Evolutionary conservation across 306 rosid species (phyloP).

Genomic region (Alnus glutinosa): DNA sequence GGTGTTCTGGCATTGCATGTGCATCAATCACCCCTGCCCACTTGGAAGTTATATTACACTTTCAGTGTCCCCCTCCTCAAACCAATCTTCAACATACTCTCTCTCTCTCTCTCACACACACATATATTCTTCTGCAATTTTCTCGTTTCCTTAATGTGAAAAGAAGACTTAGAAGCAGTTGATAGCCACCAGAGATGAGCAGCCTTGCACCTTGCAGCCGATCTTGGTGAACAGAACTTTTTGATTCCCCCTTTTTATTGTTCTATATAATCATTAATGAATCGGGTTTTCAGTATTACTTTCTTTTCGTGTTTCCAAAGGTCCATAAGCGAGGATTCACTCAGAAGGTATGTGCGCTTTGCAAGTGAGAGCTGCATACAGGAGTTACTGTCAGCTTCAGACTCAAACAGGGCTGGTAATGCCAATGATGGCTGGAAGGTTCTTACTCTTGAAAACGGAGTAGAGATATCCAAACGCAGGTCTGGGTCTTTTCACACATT

Average conservation of each 20-base stretch:
- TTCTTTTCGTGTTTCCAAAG: slow-evolving; percentile 31
- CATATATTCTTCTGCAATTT: slow-evolving; percentile 6
- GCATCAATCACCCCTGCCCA: slow-evolving; percentile 62
- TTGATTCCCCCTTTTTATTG: background rate
- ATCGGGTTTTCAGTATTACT: slow-evolving; percentile 2
- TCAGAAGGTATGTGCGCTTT: slow-evolving; percentile 71
- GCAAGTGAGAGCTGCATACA: slow-evolving; percentile 87
- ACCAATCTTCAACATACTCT: slow-evolving; percentile 6
- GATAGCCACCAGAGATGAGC: slow-evolving; percentile 40
- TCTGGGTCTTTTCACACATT: slow-evolving; percentile 75
- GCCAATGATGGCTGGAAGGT: slow-evolving; percentile 66
- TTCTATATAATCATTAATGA: background rate
- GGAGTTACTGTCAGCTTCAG: slow-evolving; percentile 77
- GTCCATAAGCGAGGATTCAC: slow-evolving; percentile 88
- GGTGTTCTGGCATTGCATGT: slow-evolving; percentile 92
- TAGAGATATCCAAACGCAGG: slow-evolving; percentile 74
- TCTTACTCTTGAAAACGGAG: slow-evolving; percentile 62
- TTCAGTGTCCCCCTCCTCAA: slow-evolving; percentile 29
- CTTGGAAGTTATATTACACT: slow-evolving; percentile 44
- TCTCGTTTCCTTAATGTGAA: slow-evolving; percentile 16
- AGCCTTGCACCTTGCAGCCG: slow-evolving; percentile 67
- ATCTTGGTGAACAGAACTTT: slow-evolving; percentile 59
- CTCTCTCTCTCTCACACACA: background rate
- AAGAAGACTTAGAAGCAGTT: slow-evolving; percentile 9
- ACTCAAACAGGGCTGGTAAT: slow-evolving; percentile 44